A percentile compares a stretch with the other conserved stretches of the same genome.
phyloP scores from a whole-genome alignment of 192 early-diverging fungal species.

The Mortierella alpina region DNA sequence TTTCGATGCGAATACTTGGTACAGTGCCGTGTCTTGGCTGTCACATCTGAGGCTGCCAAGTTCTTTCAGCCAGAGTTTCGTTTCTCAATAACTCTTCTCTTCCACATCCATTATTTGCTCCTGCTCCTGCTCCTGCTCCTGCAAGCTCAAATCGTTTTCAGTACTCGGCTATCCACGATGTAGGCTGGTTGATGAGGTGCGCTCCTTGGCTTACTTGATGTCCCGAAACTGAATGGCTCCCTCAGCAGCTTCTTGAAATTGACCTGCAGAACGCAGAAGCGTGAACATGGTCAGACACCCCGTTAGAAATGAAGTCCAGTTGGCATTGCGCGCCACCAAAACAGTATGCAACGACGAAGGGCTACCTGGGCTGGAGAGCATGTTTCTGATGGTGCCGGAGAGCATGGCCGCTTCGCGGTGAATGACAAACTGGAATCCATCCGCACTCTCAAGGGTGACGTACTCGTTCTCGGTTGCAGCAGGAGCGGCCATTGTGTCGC shows the following conservation, averaged over 20 bases:
- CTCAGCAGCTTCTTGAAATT: slow-evolving; percentile 92
- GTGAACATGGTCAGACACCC: neutral
- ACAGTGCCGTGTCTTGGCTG: too few relatives aligned
- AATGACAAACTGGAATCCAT: slow-evolving; percentile 92
- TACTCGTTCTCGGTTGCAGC: slow-evolving; percentile 57
- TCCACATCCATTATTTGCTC: neutral
- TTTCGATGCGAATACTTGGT: too few relatives aligned
- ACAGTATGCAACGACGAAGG: neutral
- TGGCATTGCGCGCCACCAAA: slow-evolving; percentile 29
- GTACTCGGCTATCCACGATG: too few relatives aligned
- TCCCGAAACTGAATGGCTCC: slow-evolving; percentile 90
- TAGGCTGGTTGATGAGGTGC: too few relatives aligned
- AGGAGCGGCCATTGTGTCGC: slow-evolving; percentile 14
- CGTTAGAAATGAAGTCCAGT: neutral
- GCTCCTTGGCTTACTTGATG: slow-evolving; percentile 76
- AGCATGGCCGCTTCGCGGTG: slow-evolving; percentile 88
- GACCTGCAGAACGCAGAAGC: slow-evolving; percentile 59
- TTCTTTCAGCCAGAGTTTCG: neutral
- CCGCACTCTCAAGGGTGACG: slow-evolving; percentile 88
- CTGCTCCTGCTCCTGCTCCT: neutral
- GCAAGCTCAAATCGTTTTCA: neutral
- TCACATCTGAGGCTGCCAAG: neutral
- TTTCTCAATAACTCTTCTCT: neutral
- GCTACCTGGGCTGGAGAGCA: slow-evolving; percentile 87
- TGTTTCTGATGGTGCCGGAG: slow-evolving; percentile 94